Percentiles rank a stretch among this genome's conserved stretches.
These are phyloP conservation scores for Pythium folliculosum DNA, from an alignment of 352 stramenopile genomes.

Conservation along the genomic window DNA sequence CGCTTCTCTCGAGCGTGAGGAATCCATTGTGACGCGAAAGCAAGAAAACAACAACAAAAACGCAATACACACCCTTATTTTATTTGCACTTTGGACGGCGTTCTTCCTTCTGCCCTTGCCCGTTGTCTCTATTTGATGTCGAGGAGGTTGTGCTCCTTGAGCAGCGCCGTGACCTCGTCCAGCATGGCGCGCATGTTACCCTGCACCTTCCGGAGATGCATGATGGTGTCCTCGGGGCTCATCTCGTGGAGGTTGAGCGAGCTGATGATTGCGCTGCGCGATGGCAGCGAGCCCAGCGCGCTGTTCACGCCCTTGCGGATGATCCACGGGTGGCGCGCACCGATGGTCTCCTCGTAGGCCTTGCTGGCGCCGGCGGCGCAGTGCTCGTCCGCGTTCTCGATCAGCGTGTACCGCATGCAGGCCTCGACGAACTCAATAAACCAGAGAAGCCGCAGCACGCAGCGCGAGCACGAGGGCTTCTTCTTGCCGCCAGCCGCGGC, in stretches of 20 bases:
- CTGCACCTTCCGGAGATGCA: conserved; percentile 46
- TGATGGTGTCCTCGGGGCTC: conserved; percentile 37
- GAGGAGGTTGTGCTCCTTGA: conserved; percentile 66
- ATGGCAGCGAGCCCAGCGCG: conserved; percentile 64
- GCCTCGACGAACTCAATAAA: conserved; percentile 86
- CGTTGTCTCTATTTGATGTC: conserved; percentile 66
- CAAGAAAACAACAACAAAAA: conserved; percentile 5
- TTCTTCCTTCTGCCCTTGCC: not conserved
- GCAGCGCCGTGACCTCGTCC: conserved; percentile 47
- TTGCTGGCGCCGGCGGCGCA: conserved; percentile 65
- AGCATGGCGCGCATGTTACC: conserved; percentile 50
- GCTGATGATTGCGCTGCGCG: conserved; percentile 53
- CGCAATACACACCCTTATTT: conserved; percentile 24
- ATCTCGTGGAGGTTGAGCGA: conserved; percentile 44
- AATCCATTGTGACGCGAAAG: too few relatives aligned
- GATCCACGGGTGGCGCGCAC: conserved; percentile 79
- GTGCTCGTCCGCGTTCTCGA: conserved; percentile 68
- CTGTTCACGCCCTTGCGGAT: conserved; percentile 84
- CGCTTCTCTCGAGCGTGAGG: too few relatives aligned
- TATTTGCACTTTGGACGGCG: conserved; percentile 12
- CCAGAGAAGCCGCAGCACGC: conserved; percentile 74
- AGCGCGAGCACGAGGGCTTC: conserved; percentile 75
- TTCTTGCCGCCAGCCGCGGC: conserved; percentile 79
- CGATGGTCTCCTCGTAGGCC: conserved; percentile 84
- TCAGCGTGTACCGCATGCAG: conserved; percentile 63